Evolutionary conservation across 176 grass and related monocot species (phyloP).

Genomic region (Phyllostachys edulis): DNA sequence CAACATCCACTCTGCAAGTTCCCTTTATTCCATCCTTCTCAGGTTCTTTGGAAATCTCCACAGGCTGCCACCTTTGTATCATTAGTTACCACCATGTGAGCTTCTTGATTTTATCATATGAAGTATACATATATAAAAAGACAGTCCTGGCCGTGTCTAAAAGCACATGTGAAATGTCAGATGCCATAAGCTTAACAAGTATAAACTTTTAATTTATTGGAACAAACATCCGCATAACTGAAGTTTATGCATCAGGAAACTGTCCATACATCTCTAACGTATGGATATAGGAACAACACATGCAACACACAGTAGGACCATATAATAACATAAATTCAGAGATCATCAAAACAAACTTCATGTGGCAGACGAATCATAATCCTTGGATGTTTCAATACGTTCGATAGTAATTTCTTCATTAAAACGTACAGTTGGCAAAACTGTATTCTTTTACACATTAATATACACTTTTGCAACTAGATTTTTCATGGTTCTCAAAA

Average conservation of each 20-base stretch:
- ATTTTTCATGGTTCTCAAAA: neutral
- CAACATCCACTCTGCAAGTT: conserved; percentile 71
- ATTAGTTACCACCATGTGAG: conserved; percentile 60
- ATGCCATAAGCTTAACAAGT: neutral
- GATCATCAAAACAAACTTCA: neutral
- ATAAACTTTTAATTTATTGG: neutral
- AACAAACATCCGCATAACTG: neutral
- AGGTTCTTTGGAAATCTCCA: conserved; percentile 38
- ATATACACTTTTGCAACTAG: neutral
- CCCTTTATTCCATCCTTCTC: conserved; percentile 62
- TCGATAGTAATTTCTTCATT: neutral
- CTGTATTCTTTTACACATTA: neutral
- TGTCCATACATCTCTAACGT: neutral
- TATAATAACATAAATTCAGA: neutral
- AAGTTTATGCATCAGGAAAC: neutral
- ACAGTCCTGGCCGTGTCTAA: neutral
- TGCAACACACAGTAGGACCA: neutral
- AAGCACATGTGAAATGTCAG: neutral
- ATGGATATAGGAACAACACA: neutral
- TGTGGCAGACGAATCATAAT: neutral
- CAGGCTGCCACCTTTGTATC: conserved; percentile 87
- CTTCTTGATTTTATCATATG: conserved; percentile 16
- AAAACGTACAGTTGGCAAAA: neutral
- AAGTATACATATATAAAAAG: neutral
- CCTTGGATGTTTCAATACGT: neutral